Evolutionary conservation across 2,329 filamentous ascomycete genomes (phyloP), one percentile per base, ranked within the genome.

Genomic region (Didymella arachidicola): DNA sequence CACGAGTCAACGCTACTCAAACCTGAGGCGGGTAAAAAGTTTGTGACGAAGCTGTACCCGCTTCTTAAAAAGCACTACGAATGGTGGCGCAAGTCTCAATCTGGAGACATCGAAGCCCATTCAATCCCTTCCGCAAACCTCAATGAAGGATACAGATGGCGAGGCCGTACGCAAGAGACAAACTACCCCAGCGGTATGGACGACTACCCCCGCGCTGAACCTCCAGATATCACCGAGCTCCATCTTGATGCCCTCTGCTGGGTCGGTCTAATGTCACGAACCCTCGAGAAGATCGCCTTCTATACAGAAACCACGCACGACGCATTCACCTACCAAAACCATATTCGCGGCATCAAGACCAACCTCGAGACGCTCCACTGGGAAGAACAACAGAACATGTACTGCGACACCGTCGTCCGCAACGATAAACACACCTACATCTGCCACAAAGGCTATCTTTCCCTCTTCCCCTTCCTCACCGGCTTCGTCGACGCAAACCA

Each of bases 381-480:
- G 94, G 89, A 89, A n/a, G 85, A 91, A 49, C 82, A 87, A 66
- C 84, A 89, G 5, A 87, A 90, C 51, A 90, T 89, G 66, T 98
- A 92, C 80, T 98, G 94, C 75, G 94, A 98, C 76, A 90, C 92
- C 1, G 95, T 91, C 0, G 89, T 97, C 67, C 91, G 90, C 57
- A 96, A 90, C 72, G 92, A 96, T 77, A 92, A 96, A 76, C 88
- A 91, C 72, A 78, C 83, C 36, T 87, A 94, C 38, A 90, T 95
- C 51, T 98, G 94, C 79, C 93, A 97, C 80, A 96, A 94, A 79
- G 94, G 94, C 36, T 98, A 98, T 74, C 85, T 98, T 66, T 94
- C 91, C 19, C 83, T 98, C 45, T 93, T 96, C 77, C 94, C 94
- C 2, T 94, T 98, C 82, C 80, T 97, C 63, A 86, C 91, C 6